Base-by-base conservation (phyloP, 192 early-diverging fungal species). In the Chytriomyces sp. region DNA sequence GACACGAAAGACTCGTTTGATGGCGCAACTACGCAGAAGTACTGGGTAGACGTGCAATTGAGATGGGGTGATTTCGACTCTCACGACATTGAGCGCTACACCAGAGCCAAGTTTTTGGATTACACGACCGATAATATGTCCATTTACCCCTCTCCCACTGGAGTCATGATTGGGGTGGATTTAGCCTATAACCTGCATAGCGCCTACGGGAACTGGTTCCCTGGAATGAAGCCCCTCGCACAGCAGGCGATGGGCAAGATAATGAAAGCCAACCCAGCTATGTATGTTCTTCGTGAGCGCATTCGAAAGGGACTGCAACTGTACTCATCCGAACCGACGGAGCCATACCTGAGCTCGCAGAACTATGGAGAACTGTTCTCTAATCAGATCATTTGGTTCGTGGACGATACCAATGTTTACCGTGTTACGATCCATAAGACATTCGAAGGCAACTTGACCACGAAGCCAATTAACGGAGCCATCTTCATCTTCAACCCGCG, bases 381-480 rank as follows among this genome's bases (percentile, higher is more conserved):
- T 64, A 95, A 96, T 77, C 95, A 98, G 81, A 97, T 95, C 55
- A 97, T 96, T 75, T 99, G 97, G 97, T 99, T 99, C 78, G 92
- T 99, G 39, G 97, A 99, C 78, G 97, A 99, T 76, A 98, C 97
- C 52, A 99, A 99, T 65, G 97, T 99, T 3, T 99, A 99, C 81
- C 93, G 97, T 73, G 97, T 99, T 26, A 99, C 96, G 7, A 96
- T 97, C 76, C 97, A 99, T 85, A 97, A 96, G 89, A 99, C 97
- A 5, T 98, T 97, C 70, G 97, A 99, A 79, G 97, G 97, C 49
- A 99, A 99, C 77, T 90, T 99, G 86, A 94, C 88, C 39, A 99
- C 97, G n/a, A 98, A 98, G 74, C 97, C 97, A 10, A 97, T 99
- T 79, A 99, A 99, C 81, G 97, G 97, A 52, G 97, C 96, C 26